Evolutionary conservation across 78 protist species (phyloP), one percentile per base, ranked within the genome.

Genomic region (Pigoraptor vietnamica): DNA sequence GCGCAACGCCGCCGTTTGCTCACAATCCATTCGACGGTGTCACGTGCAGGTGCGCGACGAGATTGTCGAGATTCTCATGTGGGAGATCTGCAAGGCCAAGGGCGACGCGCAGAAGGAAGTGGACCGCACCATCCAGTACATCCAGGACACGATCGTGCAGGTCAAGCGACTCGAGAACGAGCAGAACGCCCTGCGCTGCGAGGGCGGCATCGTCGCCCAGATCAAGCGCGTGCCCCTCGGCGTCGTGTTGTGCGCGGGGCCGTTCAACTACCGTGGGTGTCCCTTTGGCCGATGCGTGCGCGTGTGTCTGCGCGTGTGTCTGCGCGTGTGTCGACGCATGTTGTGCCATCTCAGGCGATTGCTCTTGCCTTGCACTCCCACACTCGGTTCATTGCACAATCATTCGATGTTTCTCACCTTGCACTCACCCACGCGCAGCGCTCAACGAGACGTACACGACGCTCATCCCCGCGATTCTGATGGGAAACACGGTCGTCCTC

Each of bases 21-120:
- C 36, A 79, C n/a, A 24, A 23, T 9, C 1, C 1, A 23, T 19
- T 25, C 39, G 19, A 35, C 88, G 23, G 2, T 2, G 88, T 1
- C 67, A 40, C 9, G 55, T 9, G 55, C 55, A 82, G 33, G 39
- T 19, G 33, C 86, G 91, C 79, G 36, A 35, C 33, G 35, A 25
- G 94, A 0, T 93, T 24, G 93, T 91, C 29, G 0, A 91, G 35
- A 38, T 87, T 35, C 91, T 93, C 48, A 91, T 93, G 94, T 93
- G 94, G 94, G 94, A 93, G 91, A 92, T 93, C 39, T 90, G 93
- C 90, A 93, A 93, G 91, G 24, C 2, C 36, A 0, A 9, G 33
- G 9, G 33, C 29, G 95, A 90, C 24, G 92, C 95, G 19, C 83
- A 81, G 14, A 40, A 39, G 33, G 95, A 93, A 89, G 82, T 93